phyloP scores from a whole-genome alignment of 2,329 filamentous ascomycete genomes.

The Aspergillus sp. region DNA sequence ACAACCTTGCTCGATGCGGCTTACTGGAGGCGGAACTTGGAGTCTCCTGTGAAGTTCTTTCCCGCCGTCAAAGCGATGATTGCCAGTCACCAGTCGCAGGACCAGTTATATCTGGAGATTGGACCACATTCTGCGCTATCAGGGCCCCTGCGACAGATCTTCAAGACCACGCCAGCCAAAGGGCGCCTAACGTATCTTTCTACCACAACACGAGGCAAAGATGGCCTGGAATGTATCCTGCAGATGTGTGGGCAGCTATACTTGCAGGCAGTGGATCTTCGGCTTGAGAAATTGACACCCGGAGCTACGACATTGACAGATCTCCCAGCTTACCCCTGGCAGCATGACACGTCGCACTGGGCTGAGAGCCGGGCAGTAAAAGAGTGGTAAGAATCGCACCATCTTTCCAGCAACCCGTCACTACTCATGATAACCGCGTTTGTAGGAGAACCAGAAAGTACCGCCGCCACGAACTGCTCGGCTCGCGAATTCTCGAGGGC shows the following conservation, averaged over 20 bases:
- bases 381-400: background rate
- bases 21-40: constrained; percentile 4
- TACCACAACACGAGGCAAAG: background rate
- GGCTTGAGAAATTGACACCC: background rate
- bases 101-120: constrained; percentile 12
- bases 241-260: background rate
- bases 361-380: background rate
- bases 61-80: background rate
- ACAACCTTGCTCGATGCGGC: background rate
- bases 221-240: background rate
- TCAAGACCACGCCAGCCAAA: background rate
- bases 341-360: background rate
- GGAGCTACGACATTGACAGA: background rate
- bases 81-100: background rate
- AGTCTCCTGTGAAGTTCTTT: constrained; percentile 5
- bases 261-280: background rate
- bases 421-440: background rate
- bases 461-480: constrained; percentile 34
- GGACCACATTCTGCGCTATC: constrained; percentile 20
- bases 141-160: constrained; percentile 14
- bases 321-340: background rate
- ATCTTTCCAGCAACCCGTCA: background rate
- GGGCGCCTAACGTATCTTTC: background rate
- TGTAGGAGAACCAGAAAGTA: background rate
- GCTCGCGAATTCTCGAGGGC: constrained; percentile 34